Base-by-base conservation (phyloP, 2,329 filamentous ascomycete genomes). In the Pseudogymnoascus sp. region DNA sequence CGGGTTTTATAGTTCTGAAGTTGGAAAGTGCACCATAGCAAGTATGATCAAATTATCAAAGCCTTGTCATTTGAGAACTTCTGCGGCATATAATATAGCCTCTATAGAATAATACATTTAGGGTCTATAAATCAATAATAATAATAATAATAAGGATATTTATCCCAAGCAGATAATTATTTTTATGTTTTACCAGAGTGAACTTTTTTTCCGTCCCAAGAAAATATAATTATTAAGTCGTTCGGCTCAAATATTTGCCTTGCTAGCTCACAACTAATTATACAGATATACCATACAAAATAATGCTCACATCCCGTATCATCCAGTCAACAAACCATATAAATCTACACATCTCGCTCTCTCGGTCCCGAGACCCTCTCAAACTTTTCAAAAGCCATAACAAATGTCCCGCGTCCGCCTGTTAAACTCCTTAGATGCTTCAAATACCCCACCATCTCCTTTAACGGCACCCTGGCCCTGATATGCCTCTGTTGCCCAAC, bases 381-480 rank as follows among this genome's bases (percentile, higher is more conserved):
- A 73, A 90, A 91, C 38, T 81, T 80, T 76, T 90, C 87, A 58
- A 90, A 83, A 65, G 77, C 83, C 88, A 91, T 91, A 4, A 90
- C 84, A 72, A 90, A 91, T 1, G 87, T 90, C 0, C 87, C 88
- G 62, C 94, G 81, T 0, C 94, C 94, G 2, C 88, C 90, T 3
- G 93, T 99, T 78, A 96, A 82, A 75, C 91, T 92, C 61, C 94
- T 81, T 66, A 99, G 76, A 72, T 95, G 90, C 73, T 91, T 91
- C 68, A 97, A 80, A 74, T 97, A 99, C 43, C 93, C 90, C 37
- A 97, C 87, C 91, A 97, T 97, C 75, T 97, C 93, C 76, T 94
- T 95, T 69, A 97, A 80, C 33, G 94, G 94, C 29, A 97, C 93
- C 69, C 90, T 86, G 21, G 92, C 94, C 10, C 88, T 86, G 68